Base-by-base conservation (phyloP, 1,284 basidiomycete genomes). In the Pascua guehoae region DNA sequence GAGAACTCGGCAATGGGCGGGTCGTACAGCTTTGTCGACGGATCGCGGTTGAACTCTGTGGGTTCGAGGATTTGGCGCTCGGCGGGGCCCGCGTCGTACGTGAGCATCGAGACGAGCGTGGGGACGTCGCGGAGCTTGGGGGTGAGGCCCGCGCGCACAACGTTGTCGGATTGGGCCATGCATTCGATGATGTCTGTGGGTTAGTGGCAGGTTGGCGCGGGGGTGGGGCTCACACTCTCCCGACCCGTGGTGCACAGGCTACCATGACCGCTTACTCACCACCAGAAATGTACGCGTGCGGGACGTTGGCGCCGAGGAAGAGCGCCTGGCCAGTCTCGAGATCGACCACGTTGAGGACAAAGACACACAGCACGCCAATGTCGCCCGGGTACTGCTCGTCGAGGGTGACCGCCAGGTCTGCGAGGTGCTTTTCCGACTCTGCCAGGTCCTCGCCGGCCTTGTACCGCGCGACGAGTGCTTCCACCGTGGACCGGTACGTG, bases 121-220 rank as follows among this genome's bases (percentile, higher is more conserved):
- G 87, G 85, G 17, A 97, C 86, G 73, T 99, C 96, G 58, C 95
- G 86, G 18, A 90, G 83, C 78, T 99, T 99, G 12, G 96, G 95
- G 0, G 96, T 99, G 44, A 99, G 85, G 16, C 96, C 96, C 2
- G 96, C 96, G 48, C 96, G 89, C 57, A 99, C 96, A 72, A 99
- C 96, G 75, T 98, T 98, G 80, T 99, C 95, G 57, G 91, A 95
- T 54, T 92, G 94, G 32, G 93, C 93, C 93, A 96, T 97, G 79
- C 91, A 94, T 73, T 97, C 93, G 73, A 96, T 89, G 74, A 94
- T 93, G 73, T 97, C 93, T 95, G 70, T n/a, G 3, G 4, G 41
- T 51, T 11, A 53, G 52, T 42, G 41, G 45, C 16, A 16, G 17
- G n/a, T n/a, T n/a, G n/a, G n/a, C n/a, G n/a, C n/a, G 12, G 11